Evolutionary conservation across 73 alveolate genomes (phyloP).

Genomic region (Blepharisma stoltei): DNA sequence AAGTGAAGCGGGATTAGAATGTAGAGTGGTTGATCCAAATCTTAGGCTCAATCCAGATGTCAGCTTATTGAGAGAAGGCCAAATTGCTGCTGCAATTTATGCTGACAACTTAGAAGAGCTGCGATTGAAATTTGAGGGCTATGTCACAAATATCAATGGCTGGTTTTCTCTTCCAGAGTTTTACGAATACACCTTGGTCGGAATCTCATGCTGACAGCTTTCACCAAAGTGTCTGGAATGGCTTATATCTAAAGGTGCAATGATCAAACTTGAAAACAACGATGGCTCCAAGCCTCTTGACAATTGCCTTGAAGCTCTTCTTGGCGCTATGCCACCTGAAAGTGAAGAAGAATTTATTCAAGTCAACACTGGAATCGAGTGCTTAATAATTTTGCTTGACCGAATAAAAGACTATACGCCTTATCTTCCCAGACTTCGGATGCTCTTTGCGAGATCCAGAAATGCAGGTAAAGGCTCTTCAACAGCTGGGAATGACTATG

Average conservation of each 20-base stretch:
- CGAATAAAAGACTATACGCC: background rate
- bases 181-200: conserved; percentile 4
- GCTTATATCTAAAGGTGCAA: background rate
- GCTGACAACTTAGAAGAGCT: conserved; percentile 16
- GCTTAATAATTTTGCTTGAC: background rate
- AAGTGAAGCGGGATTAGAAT: background rate
- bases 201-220: background rate
- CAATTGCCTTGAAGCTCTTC: background rate
- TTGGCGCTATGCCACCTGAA: conserved; percentile 3
- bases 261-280: background rate
- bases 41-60: conserved; percentile 8
- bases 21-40: background rate
- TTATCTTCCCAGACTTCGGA: background rate
- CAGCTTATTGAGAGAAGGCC: background rate
- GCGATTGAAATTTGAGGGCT: background rate
- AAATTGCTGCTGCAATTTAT: background rate
- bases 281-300: conserved; percentile 4
- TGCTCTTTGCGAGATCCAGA: background rate
- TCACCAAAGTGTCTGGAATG: background rate
- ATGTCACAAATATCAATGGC: conserved; percentile 23
- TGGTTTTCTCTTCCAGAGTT: background rate
- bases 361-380: background rate
- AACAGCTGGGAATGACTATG: background rate
- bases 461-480: background rate
- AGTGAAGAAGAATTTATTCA: conserved; percentile 21